Conservation (phyloP, 2,329 filamentous ascomycete genomes). For the Venturia carpophila region DNA sequence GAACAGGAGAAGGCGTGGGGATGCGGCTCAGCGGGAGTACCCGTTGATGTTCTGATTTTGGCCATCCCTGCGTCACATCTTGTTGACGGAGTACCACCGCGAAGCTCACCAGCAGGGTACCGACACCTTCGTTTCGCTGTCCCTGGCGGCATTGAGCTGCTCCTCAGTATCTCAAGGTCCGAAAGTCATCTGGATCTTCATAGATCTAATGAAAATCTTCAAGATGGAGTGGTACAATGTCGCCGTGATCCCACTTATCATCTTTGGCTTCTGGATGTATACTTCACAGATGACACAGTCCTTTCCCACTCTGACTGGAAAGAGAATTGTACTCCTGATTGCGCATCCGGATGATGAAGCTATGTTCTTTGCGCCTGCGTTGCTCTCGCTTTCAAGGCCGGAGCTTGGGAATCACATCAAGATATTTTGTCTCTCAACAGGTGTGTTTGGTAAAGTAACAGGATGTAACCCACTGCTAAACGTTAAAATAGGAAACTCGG, state of each 20-base stretch:
- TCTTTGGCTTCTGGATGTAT: slow-evolving; percentile 41
- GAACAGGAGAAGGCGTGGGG: background rate
- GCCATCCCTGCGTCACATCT: slow-evolving; percentile 1
- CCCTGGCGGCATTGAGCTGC: slow-evolving; percentile 7
- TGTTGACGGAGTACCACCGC: background rate
- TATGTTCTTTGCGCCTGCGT: slow-evolving; percentile 95
- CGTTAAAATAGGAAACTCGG: slow-evolving; percentile 59
- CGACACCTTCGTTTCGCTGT: slow-evolving; percentile 1
- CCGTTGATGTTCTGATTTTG: background rate
- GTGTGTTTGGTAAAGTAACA: slow-evolving; percentile 35
- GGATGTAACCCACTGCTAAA: slow-evolving; percentile 18
- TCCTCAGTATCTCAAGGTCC: background rate
- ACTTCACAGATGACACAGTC: slow-evolving; percentile 38
- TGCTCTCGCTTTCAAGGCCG: slow-evolving; percentile 74
- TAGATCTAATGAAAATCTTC: slow-evolving; percentile 7
- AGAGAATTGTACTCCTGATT: slow-evolving; percentile 85
- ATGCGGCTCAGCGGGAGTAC: slow-evolving; percentile 19
- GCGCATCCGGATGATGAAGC: slow-evolving; percentile 98
- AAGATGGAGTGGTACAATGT: slow-evolving; percentile 36
- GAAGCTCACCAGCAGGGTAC: background rate
- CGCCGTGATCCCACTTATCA: slow-evolving; percentile 35
- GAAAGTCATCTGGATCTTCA: background rate
- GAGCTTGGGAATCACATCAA: slow-evolving; percentile 82
- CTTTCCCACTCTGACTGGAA: slow-evolving; percentile 65
- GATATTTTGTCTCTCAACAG: slow-evolving; percentile 85